Evolutionary conservation across 78 protist genomes (phyloP), one percentile per base, ranked within the genome.

Genomic region (Dictyostelium firmibasis): DNA sequence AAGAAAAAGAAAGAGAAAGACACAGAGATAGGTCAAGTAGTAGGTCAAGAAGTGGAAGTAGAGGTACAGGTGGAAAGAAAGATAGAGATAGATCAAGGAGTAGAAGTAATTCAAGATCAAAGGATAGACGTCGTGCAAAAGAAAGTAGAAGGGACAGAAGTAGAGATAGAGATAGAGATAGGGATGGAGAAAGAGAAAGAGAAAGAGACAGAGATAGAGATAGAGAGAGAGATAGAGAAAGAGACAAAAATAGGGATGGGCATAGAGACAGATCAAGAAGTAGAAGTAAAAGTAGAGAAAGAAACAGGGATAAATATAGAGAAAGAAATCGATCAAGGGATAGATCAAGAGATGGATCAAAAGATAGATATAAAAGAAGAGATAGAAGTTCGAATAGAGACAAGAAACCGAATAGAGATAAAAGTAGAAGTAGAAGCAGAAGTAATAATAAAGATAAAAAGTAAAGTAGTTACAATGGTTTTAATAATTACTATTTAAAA

Each of bases 131-230:
- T 62, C n/a, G 78, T 14, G 2, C 60, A 50, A 50, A 50, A 70
- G 41, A 18, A 11, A 13, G 25, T 25, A 75, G 9, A 76, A 77
- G 62, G 41, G 83, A 77, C 41, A 77, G 83, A 41, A 8, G 18
- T 11, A 81, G 75, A 77, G 72, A 57, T 27, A 60, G 57, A 35
- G 33, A 74, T 1, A 64, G 43, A 87, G 29, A 4, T 36, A 79
- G 60, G 31, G 44, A 72, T 9, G 33, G 44, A 72, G 3, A 5
- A 33, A 77, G 29, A 77, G 31, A 77, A 10, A 77, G 29, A 14
- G 23, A n/a, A n/a, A 77, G 83, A 43, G 57, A 47, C n/a, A 77
- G 11, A 92, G 29, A 33, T 4, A 84, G 92, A 84, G 5, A 84
- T 36, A 86, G 47, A 92, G 69, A 92, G 6, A 76, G 13, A 10